Evolutionary conservation across 1,284 basidiomycete genomes (phyloP), one percentile per base, ranked within the genome.

Genomic region (Calocybe gambosa): DNA sequence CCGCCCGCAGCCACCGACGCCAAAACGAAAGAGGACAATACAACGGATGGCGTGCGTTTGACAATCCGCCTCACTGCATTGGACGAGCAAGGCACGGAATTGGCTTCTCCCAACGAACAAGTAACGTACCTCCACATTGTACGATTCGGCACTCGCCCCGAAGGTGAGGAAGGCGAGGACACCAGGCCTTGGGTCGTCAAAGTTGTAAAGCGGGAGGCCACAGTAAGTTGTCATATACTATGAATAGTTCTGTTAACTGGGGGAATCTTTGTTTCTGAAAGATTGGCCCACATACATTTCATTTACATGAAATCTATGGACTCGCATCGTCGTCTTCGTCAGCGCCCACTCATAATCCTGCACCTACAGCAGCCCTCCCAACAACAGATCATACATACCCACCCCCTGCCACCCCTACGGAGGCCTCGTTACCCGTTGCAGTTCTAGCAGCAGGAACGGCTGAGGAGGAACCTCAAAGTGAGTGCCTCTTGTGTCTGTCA

Each of bases 291-390:
- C 90, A 93, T 61, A 88, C 87, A 0, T 94, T 94, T 79, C 85
- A 93, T 42, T 73, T 94, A 20, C 91, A 93, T 62, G 91, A 94
- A 60, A 94, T 94, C 39, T 94, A 89, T 55, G 92, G 92, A 41
- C 77, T 94, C 2, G 79, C 85, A 0, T 78, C 85, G 0, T 76
- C 83, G 5, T 58, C 60, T 10, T 34, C 44, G 5, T 43, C 55
- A 37, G 39, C 75, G 7, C 55, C 67, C 4, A 46, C 69, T 1
- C 65, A 73, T 33, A 62, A 67, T 2, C 64, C 69, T 9, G 61
- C 73, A 0, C 65, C 71, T 18, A 59, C 67, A 1, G 58, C 68
- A 19, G 60, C 67, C 44, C 63, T 70, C 56, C 69, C 70, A 51
- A 39, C 58, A 59, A 61, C 66, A 59, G 51, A 62, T 43, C 75